Percentiles rank a stretch among this genome's conserved stretches.
Conservation (phyloP, 1,139 yeast species). For the Saccharomycopsis phalli region DNA sequence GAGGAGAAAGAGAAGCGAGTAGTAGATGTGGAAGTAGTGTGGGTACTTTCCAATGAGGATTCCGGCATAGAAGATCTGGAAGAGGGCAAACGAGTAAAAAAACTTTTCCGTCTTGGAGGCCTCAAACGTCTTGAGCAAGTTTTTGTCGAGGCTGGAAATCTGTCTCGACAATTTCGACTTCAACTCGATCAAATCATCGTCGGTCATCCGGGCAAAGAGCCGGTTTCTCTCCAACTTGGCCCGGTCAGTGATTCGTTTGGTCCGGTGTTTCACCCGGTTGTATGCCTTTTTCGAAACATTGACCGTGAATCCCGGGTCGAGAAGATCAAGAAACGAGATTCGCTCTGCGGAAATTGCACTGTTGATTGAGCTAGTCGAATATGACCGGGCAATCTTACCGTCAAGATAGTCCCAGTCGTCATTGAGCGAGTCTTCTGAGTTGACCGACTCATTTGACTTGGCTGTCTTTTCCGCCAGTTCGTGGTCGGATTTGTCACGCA, state of each 20-base stretch:
- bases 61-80: conserved; percentile 63
- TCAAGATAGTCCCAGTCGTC: conserved; percentile 13
- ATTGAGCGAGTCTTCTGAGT: too few species aligned
- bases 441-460: too few species aligned
- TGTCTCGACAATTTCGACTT: conserved; percentile 27
- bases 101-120: conserved; percentile 69
- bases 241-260: conserved; percentile 12
- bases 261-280: conserved; percentile 27
- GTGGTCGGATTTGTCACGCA: too few species aligned
- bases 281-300: conserved; percentile 28
- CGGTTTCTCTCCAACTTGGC: conserved; percentile 14
- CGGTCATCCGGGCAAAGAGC: conserved; percentile 20
- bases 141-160: conserved; percentile 49
- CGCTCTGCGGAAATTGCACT: conserved; percentile 25
- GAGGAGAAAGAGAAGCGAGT: conserved; percentile 50
- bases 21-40: conserved; percentile 63
- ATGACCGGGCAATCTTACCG: conserved; percentile 4
- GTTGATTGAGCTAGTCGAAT: conserved; percentile 16
- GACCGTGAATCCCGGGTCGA: conserved; percentile 29
- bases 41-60: conserved; percentile 74
- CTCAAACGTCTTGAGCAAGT: conserved; percentile 42
- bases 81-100: conserved; percentile 69
- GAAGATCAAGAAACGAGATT: conserved; percentile 29
- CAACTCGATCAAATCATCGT: conserved; percentile 27
- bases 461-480: too few species aligned